Evolutionary conservation across 495 filamentous ascomycete genomes (phyloP).

Genomic region (Elaphomyces granulatus): DNA sequence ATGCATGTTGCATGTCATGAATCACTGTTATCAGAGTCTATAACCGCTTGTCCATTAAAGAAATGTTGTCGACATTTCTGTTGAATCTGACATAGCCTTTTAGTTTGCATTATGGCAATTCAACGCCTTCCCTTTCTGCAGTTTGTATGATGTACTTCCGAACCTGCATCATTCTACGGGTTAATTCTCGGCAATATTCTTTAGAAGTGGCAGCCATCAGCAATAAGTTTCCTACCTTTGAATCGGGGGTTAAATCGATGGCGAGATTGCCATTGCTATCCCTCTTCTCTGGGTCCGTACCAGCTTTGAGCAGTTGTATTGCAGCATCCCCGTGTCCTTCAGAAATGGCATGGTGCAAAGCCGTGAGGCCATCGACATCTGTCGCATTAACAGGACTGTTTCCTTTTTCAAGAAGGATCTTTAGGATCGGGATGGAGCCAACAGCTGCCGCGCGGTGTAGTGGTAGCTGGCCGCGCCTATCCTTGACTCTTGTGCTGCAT

Average conservation of each 20-base stretch:
- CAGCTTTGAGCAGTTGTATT: constrained; percentile 63
- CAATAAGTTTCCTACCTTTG: constrained; percentile 35
- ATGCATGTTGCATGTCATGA: no score
- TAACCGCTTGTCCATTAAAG: no score
- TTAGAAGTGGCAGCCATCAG: not conserved
- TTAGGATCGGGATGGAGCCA: constrained; percentile 73
- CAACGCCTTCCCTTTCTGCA: constrained; percentile 78
- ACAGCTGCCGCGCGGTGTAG: constrained; percentile 86
- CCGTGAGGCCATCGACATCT: constrained; percentile 72
- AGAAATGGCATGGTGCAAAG: constrained; percentile 84
- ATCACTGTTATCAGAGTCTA: no score
- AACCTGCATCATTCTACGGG: constrained; percentile 42
- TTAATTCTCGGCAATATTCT: not conserved
- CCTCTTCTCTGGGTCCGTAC: constrained; percentile 69
- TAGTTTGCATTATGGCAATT: constrained; percentile 30
- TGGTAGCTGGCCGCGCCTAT: constrained; percentile 72
- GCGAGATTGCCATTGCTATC: constrained; percentile 58
- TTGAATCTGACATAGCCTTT: no score
- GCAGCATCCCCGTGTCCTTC: constrained; percentile 92
- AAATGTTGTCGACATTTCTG: no score
- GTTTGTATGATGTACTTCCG: constrained; percentile 63
- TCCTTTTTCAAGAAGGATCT: constrained; percentile 56
- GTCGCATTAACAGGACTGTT: constrained; percentile 74
- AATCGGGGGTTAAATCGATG: constrained; percentile 74
- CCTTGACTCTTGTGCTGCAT: constrained; percentile 70